phyloP scores from a whole-genome alignment of 192 early-diverging fungal genomes.

The Gonapodya sp. region DNA sequence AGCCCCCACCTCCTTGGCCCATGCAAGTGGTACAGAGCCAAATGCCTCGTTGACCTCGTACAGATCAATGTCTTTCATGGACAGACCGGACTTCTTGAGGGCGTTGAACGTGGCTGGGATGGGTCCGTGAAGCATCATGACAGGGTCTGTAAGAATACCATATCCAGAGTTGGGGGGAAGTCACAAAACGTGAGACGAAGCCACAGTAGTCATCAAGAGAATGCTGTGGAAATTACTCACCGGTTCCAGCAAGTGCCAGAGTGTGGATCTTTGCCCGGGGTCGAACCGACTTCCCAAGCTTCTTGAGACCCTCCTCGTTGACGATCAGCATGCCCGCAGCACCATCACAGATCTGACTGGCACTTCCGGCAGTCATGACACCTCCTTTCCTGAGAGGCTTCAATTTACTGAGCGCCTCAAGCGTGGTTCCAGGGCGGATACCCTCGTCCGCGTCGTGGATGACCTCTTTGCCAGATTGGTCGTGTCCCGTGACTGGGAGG shows the following conservation, averaged over 20 bases:
- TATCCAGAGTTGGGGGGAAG: not conserved
- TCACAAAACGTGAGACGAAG: not conserved
- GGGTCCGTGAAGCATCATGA: conserved; percentile 2
- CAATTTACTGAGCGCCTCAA: conserved; percentile 68
- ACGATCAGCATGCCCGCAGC: conserved; percentile 83
- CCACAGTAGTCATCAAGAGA: not conserved
- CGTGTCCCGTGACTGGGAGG: conserved; percentile 64
- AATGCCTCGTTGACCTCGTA: conserved; percentile 99
- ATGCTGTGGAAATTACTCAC: too few species aligned
- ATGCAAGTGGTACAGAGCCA: conserved; percentile 72
- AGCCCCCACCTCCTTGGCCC: conserved; percentile 71
- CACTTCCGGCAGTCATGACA: conserved; percentile 89
- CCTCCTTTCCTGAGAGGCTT: conserved; percentile 57
- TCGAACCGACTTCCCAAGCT: conserved; percentile 36
- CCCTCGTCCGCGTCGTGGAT: conserved; percentile 85
- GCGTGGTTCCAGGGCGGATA: conserved; percentile 56
- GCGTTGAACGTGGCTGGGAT: conserved; percentile 40
- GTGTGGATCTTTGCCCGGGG: conserved; percentile 94
- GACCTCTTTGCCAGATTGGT: conserved; percentile 70
- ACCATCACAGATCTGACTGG: conserved; percentile 91
- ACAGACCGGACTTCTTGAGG: conserved; percentile 73
- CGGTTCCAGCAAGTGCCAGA: conserved; percentile 81
- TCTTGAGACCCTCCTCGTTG: conserved; percentile 63
- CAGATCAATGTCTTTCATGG: conserved; percentile 74
- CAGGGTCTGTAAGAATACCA: not conserved